Percentiles rank a stretch among this genome's conserved stretches.
phyloP scores from a whole-genome alignment of 1,284 basidiomycete species.

The Xanthoconium separans region DNA sequence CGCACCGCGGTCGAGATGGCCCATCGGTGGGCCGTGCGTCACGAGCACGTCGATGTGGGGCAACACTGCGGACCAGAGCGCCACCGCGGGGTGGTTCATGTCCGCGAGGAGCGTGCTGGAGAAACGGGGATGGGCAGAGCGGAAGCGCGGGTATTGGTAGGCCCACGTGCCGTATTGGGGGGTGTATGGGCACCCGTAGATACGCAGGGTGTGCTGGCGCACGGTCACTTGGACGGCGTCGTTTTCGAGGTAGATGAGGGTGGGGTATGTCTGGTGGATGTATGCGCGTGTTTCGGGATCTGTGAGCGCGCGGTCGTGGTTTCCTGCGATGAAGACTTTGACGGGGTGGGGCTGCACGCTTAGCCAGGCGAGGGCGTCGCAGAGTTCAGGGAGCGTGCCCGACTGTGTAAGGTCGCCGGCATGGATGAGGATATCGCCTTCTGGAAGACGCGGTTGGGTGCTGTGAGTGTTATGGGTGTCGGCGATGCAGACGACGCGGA shows the following conservation, averaged over 20 bases:
- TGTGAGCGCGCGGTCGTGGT: conserved; percentile 16
- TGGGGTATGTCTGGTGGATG: conserved; percentile 13
- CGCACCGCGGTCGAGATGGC: conserved; percentile 8
- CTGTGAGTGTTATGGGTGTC: conserved; percentile 38
- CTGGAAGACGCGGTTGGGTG: conserved; percentile 31
- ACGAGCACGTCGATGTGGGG: conserved; percentile 14
- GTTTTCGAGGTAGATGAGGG: conserved; percentile 18
- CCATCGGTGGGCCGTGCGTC: conserved; percentile 16
- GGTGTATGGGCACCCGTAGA: conserved; percentile 25
- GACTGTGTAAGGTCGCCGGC: conserved; percentile 40
- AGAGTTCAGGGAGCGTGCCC: conserved; percentile 35
- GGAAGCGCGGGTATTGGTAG: conserved; percentile 19
- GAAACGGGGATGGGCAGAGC: background rate
- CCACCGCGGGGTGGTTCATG: background rate
- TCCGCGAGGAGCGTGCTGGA: background rate
- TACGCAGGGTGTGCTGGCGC: conserved; percentile 11
- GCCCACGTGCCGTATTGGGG: conserved; percentile 15
- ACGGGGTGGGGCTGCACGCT: conserved; percentile 12
- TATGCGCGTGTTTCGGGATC: conserved; percentile 9
- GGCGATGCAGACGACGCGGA: conserved; percentile 40
- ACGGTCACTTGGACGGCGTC: conserved; percentile 10
- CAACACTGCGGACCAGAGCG: conserved; percentile 8
- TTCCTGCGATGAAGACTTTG: conserved; percentile 23
- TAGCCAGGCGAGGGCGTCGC: conserved; percentile 27
- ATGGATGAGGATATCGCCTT: conserved; percentile 46